Evolutionary conservation across 1,139 yeast species (phyloP).

Genomic region (Geotrichum klebahnii): DNA sequence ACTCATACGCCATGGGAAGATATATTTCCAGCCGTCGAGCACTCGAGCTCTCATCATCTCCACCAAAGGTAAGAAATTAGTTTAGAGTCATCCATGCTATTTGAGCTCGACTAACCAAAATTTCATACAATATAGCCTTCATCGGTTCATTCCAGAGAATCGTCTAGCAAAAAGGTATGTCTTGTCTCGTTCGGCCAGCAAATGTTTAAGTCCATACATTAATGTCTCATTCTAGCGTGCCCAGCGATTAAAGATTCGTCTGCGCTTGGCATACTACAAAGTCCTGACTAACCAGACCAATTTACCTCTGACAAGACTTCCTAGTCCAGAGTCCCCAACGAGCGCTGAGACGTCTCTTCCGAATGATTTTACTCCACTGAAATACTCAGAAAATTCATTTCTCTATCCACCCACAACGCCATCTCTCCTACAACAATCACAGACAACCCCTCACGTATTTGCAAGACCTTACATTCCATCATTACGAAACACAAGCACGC

Average conservation of each 20-base stretch:
- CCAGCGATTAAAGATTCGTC: slow-evolving; percentile 60
- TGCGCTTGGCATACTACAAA: slow-evolving; percentile 76
- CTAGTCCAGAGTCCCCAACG: slow-evolving; percentile 25
- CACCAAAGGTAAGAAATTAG: slow-evolving; percentile 6
- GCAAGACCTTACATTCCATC: slow-evolving; percentile 1
- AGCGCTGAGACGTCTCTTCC: background rate
- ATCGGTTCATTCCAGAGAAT: background rate
- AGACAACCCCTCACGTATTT: slow-evolving; percentile 2
- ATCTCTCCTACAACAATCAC: slow-evolving; percentile 11
- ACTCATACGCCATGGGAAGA: background rate
- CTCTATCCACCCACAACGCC: slow-evolving; percentile 9
- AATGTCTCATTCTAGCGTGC: slow-evolving; percentile 42
- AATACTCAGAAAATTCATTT: slow-evolving; percentile 6
- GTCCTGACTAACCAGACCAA: slow-evolving; percentile 54
- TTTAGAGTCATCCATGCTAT: too few relatives aligned
- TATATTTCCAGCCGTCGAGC: background rate
- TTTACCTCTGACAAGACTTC: slow-evolving; percentile 37
- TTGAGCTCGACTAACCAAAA: background rate
- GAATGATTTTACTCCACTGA: background rate
- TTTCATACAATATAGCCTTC: slow-evolving; percentile 1
- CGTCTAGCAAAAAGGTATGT: slow-evolving; percentile 8
- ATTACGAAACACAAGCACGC: background rate
- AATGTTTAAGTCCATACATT: background rate
- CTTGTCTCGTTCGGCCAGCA: background rate
- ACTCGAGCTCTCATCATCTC: slow-evolving; percentile 1